Percentiles rank a stretch among this genome's conserved stretches.
Conservation (phyloP, 768 basidiomycete genomes). For the Austroboletus festivus region DNA sequence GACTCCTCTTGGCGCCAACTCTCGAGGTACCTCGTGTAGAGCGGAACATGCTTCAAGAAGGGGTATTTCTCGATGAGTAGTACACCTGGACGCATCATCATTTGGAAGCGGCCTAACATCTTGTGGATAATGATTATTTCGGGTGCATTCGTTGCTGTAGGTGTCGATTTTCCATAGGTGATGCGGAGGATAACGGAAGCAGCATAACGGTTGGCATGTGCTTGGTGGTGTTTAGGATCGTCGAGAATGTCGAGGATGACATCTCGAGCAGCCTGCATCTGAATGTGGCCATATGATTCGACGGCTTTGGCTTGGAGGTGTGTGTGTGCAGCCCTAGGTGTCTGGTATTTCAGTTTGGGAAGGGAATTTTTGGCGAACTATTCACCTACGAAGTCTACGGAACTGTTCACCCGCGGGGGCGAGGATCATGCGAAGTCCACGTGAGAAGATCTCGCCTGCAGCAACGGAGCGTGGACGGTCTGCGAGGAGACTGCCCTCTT, state of each 20-base stretch:
- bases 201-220: conserved; percentile 47
- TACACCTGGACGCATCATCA: conserved; percentile 36
- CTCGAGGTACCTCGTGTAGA: conserved; percentile 56
- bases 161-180: conserved; percentile 34
- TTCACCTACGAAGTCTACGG: conserved; percentile 57
- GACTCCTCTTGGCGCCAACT: conserved; percentile 56
- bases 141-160: conserved; percentile 27
- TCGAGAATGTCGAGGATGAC: conserved; percentile 31
- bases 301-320: conserved; percentile 55
- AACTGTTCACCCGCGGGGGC: conserved; percentile 57
- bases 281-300: conserved; percentile 45
- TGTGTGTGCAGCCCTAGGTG: conserved; percentile 50
- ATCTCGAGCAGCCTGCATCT: conserved; percentile 37
- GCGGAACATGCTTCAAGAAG: conserved; percentile 49
- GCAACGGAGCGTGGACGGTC: conserved; percentile 56
- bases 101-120: conserved; percentile 35
- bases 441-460: conserved; percentile 56
- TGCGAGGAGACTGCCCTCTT: conserved; percentile 54
- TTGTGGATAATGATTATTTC: conserved; percentile 34
- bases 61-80: conserved; percentile 37
- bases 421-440: conserved; percentile 56
- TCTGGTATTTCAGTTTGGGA: neutral
- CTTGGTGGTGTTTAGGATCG: conserved; percentile 45
- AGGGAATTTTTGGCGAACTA: neutral
- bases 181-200: conserved; percentile 35